Conservation (phyloP, 257 asterid species). For the Plantago ovata region DNA sequence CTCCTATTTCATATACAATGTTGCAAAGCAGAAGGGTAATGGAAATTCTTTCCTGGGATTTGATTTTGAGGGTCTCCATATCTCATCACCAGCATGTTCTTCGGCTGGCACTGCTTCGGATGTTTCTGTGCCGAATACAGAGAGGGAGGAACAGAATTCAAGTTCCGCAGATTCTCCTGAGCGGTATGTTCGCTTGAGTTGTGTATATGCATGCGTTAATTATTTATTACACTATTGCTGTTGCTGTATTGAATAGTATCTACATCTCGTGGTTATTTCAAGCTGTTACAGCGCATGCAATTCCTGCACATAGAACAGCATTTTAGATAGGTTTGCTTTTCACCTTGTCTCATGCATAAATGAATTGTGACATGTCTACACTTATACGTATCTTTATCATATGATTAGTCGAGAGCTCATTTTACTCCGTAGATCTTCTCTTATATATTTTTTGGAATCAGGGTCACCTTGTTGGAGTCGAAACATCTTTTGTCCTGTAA, state of each 20-base stretch:
- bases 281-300: background rate
- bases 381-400: too few relatives aligned
- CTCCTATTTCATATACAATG: slow-evolving; percentile 62
- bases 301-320: background rate
- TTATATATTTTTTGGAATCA: too few relatives aligned
- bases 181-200: slow-evolving; percentile 48
- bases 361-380: background rate
- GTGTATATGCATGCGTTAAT: background rate
- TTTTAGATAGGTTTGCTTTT: background rate
- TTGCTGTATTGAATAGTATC: background rate
- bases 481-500: too few relatives aligned
- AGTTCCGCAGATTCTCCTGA: slow-evolving; percentile 49
- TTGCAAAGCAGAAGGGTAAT: slow-evolving; percentile 45
- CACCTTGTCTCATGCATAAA: background rate
- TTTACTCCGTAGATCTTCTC: too few relatives aligned
- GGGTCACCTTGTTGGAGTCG: too few relatives aligned
- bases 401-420: too few relatives aligned
- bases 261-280: background rate
- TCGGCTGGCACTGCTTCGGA: slow-evolving; percentile 67
- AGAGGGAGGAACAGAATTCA: slow-evolving; percentile 37
- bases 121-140: slow-evolving; percentile 53
- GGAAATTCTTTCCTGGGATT: slow-evolving; percentile 39
- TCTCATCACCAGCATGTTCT: slow-evolving; percentile 47
- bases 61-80: slow-evolving; percentile 43
- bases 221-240: background rate